Base-by-base conservation (phyloP, 192 early-diverging fungal genomes). In the Lobosporangium transversale region DNA sequence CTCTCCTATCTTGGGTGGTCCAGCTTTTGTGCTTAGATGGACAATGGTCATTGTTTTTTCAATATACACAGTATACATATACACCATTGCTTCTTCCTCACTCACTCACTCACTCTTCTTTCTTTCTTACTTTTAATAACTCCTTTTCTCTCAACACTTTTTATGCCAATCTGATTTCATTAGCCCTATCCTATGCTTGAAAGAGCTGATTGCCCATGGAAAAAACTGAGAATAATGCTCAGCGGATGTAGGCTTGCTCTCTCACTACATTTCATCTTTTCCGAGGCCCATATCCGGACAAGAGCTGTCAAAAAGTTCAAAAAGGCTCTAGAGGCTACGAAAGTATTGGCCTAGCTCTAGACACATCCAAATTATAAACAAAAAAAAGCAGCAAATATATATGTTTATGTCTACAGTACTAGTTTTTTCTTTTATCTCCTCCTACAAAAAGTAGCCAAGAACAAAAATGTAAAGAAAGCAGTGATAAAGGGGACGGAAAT, bases 111-210 rank as follows among this genome's bases (percentile, higher is more conserved):
- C 37, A 14, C 37, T 7, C 8, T 40, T 40, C 8, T 7, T 40
- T 40, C 14, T 40, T 10, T 40, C 37, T 10, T 40, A 7, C 7
- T 14, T 40, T 14, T 40, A 40, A 40, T 40, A 10, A 10, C 37
- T 14, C 37, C 37, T 14, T 14, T 40, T 14, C 37, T 14, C 37
- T 14, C 37, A 7, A 14, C 14, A 7, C 14, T 40, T 10, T 40
- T 14, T 40, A 40, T 40, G 37, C 14, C 37, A 14, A 4, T 11
- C 27, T 27, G 0, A 23, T 52, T 17, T 21, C 8, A 31, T 3
- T 12, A 75, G 70, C 70, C 70, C 24, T 75, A 75, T 60, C 70
- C 70, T 12, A 27, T 75, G 30, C n/a, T 75, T 8, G 47, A 75
- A 24, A 75, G 66, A 9, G 20, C 48, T 1, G 32, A 7, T 1